These are phyloP conservation scores for Neonectria ditissima DNA, from an alignment of 2,329 filamentous ascomycete species.

Conservation along the genomic window DNA sequence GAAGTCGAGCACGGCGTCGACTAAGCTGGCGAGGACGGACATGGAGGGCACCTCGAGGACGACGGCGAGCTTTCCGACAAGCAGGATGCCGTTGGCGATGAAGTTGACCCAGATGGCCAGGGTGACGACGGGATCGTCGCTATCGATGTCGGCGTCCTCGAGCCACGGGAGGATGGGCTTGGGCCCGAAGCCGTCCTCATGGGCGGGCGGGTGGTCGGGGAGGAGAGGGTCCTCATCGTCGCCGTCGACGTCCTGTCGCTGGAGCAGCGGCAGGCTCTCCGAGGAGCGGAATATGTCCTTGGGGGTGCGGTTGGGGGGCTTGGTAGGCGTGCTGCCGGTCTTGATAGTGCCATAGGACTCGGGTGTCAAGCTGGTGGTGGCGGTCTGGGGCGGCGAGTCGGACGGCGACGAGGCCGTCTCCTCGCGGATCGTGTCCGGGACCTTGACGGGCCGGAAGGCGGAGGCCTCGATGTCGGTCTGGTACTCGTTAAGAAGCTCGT, in stretches of 20 bases:
- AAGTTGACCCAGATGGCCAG: conserved; percentile 90
- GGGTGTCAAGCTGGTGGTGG: conserved; percentile 32
- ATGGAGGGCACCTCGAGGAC: conserved; percentile 83
- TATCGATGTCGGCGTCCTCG: conserved; percentile 79
- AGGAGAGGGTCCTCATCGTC: conserved; percentile 50
- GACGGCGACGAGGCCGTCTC: conserved; percentile 59
- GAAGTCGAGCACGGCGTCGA: conserved; percentile 85
- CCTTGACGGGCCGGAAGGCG: conserved; percentile 65
- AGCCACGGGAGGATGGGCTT: conserved; percentile 75
- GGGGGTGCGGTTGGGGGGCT: conserved; percentile 78
- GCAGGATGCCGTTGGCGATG: conserved; percentile 78
- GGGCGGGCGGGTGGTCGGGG: conserved; percentile 33
- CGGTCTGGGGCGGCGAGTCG: conserved; percentile 46
- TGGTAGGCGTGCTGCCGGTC: conserved; percentile 49
- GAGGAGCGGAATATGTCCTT: conserved; percentile 86
- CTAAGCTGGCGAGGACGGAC: conserved; percentile 82
- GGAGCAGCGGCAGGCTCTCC: conserved; percentile 75
- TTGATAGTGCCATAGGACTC: conserved; percentile 48
- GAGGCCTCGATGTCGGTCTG: conserved; percentile 69
- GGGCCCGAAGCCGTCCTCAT: conserved; percentile 50
- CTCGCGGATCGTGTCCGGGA: conserved; percentile 82
- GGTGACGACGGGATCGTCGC: conserved; percentile 80
- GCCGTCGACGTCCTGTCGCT: conserved; percentile 58
- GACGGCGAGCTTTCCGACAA: conserved; percentile 82
- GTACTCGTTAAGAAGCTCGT: conserved; percentile 92